These are phyloP conservation scores for Porphyridium purpureum DNA, from an alignment of 23 red algal species.

Conservation along the genomic window DNA sequence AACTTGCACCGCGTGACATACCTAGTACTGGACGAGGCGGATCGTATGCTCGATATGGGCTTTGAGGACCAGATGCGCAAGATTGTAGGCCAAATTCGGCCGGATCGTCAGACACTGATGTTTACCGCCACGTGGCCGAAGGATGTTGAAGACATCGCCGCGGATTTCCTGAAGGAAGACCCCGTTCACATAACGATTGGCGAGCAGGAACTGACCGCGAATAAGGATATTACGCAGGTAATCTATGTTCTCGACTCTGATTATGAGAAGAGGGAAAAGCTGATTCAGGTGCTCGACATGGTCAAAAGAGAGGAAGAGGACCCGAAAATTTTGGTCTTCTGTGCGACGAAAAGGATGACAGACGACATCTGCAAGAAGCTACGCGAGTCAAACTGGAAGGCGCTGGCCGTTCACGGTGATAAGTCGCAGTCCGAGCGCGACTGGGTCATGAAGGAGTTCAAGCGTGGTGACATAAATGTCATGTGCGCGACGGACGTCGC, in stretches of 20 bases:
- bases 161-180: constrained; percentile 83
- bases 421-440: constrained; percentile 90
- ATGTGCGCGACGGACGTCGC: constrained; percentile 93
- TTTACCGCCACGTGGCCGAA: constrained; percentile 97
- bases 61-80: constrained; percentile 90
- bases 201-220: constrained; percentile 49
- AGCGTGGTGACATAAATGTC: constrained; percentile 36
- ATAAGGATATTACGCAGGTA: constrained; percentile 82
- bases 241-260: constrained; percentile 43
- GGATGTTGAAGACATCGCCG: constrained; percentile 60
- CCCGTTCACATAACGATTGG: constrained; percentile 82
- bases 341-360: constrained; percentile 72
- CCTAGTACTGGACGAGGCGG: constrained; percentile 91
- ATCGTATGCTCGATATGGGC: constrained; percentile 97
- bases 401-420: constrained; percentile 84
- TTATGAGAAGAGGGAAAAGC: constrained; percentile 51
- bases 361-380: constrained; percentile 66
- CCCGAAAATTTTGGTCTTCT: constrained; percentile 41
- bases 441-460: constrained; percentile 62
- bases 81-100: constrained; percentile 86
- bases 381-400: constrained; percentile 19
- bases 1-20: constrained; percentile 90
- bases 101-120: constrained; percentile 88
- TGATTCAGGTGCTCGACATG: constrained; percentile 44
- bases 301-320: constrained; percentile 2